Evolutionary conservation across 1,139 yeast genomes (phyloP).

Genomic region (Yamadazyma dendronema): DNA sequence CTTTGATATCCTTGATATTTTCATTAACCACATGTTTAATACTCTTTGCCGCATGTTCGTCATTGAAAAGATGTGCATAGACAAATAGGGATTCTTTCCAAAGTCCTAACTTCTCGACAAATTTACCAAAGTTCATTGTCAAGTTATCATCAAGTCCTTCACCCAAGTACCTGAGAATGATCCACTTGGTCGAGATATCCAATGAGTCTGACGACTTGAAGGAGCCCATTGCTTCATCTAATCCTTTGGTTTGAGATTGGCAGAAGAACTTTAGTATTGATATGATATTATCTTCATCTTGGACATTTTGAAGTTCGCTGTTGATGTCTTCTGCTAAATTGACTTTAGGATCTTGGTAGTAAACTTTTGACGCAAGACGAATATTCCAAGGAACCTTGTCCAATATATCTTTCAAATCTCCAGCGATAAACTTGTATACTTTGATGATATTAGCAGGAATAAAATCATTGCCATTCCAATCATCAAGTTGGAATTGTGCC

Average conservation of each 20-base stretch:
- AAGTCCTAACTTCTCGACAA: slow-evolving; percentile 46
- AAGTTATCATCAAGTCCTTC: slow-evolving; percentile 33
- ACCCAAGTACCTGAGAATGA: slow-evolving; percentile 44
- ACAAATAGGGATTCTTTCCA: slow-evolving; percentile 65
- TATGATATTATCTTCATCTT: slow-evolving; percentile 18
- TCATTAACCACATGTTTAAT: slow-evolving; percentile 47
- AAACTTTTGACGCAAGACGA: slow-evolving; percentile 55
- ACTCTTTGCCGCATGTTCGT: slow-evolving; percentile 34
- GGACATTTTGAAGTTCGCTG: slow-evolving; percentile 24
- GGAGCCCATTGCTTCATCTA: slow-evolving; percentile 8
- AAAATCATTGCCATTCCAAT: slow-evolving; percentile 54
- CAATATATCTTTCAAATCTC: slow-evolving; percentile 43
- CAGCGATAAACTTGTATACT: slow-evolving; percentile 65
- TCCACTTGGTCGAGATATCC: slow-evolving; percentile 51
- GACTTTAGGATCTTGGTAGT: slow-evolving; percentile 49
- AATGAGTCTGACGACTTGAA: slow-evolving; percentile 17
- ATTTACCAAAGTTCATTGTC: slow-evolving; percentile 50
- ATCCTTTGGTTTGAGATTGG: slow-evolving; percentile 7
- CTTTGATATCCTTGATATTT: slow-evolving; percentile 43
- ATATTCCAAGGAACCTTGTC: slow-evolving; percentile 58
- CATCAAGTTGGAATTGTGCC: slow-evolving; percentile 60
- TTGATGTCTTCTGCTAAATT: slow-evolving; percentile 13
- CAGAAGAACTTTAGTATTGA: slow-evolving; percentile 25
- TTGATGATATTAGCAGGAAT: slow-evolving; percentile 57
- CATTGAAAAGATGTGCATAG: slow-evolving; percentile 50